Evolutionary conservation across 1,284 basidiomycete genomes (phyloP), one percentile per base, ranked within the genome.

Genomic region (Ceratobasidium theobromae): DNA sequence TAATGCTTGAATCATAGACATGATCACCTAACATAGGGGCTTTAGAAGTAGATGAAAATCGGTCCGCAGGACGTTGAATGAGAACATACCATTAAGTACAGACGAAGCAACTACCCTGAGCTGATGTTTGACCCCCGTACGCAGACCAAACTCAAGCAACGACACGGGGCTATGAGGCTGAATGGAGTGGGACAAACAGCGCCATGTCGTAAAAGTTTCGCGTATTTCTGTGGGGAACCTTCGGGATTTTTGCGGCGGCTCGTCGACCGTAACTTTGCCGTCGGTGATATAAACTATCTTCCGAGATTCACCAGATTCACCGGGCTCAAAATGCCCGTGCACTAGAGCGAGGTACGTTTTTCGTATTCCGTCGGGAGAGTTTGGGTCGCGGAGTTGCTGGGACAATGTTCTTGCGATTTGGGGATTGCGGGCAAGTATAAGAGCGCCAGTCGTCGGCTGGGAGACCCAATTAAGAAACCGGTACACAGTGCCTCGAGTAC

Each of bases 291-390:
- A 51, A 3, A 62, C 33, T 3, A 21, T 18, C 35, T 51, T 38
- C 33, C 46, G 57, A 51, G 51, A 18, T 49, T 62, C 46, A 14
- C 46, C 57, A 32, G 45, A 18, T 23, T 35, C 45, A 1, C 33
- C 46, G 1, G 46, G 57, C 27, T 46, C 12, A 25, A 62, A 49
- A 2, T n/a, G 9, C 1, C 81, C 85, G 32, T 82, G 79, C 0
- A 88, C 86, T 33, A 90, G 75, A 0, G 88, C 88, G 25, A 88
- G 79, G 71, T 90, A 90, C 0, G 79, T 81, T 72, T 90, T 89
- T 33, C 78, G 73, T 5, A 87, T 74, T 18, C n/a, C 28, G 11
- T 35, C 27, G 48, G 43, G 18, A n/a, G 43, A 45, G 0, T 73
- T 75, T 30, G 79, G 78, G 4, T 75, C 70, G 16, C 76, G 75